A percentile compares a stretch with the other conserved stretches of the same genome.
These are phyloP conservation scores for Acanthamoeba lenticulata DNA, from an alignment of 208 protist genomes.

Conservation along the genomic window DNA sequence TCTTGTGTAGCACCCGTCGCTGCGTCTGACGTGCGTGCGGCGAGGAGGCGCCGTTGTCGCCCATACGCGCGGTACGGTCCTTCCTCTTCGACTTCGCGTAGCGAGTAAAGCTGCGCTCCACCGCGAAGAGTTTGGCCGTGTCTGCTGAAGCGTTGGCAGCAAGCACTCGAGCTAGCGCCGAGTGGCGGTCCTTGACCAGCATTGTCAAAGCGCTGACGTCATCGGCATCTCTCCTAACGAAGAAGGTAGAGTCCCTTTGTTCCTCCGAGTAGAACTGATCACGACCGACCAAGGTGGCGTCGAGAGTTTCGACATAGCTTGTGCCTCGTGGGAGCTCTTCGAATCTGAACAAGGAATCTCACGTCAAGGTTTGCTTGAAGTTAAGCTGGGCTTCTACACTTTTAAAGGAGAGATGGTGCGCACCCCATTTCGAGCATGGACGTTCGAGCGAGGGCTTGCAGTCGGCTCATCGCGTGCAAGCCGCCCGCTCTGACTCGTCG, in stretches of 20 bases:
- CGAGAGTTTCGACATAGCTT: not conserved
- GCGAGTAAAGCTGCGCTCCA: not conserved
- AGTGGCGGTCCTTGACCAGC: not conserved
- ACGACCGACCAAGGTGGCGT: not conserved
- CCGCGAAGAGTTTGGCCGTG: not conserved
- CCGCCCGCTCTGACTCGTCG: not conserved
- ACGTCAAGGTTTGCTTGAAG: not conserved
- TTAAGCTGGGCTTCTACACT: not conserved
- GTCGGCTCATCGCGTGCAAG: not conserved
- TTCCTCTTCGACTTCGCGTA: not conserved
- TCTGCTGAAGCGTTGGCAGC: not conserved
- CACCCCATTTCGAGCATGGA: slow-evolving; percentile 36
- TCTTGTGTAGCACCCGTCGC: not conserved
- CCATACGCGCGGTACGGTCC: not conserved
- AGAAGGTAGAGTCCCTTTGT: not conserved
- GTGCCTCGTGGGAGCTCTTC: not conserved
- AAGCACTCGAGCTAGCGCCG: not conserved
- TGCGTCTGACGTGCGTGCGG: not conserved
- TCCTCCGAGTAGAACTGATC: slow-evolving; percentile 13
- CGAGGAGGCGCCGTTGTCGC: not conserved
- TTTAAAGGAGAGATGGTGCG: too few relatives aligned
- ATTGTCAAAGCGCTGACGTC: not conserved
- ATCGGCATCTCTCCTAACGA: not conserved
- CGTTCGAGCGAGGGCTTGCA: not conserved
- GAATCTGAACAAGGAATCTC: not conserved